These are phyloP conservation scores for Fragilaria crotonensis DNA, from an alignment of 108 stramenopile genomes.

Conservation along the genomic window DNA sequence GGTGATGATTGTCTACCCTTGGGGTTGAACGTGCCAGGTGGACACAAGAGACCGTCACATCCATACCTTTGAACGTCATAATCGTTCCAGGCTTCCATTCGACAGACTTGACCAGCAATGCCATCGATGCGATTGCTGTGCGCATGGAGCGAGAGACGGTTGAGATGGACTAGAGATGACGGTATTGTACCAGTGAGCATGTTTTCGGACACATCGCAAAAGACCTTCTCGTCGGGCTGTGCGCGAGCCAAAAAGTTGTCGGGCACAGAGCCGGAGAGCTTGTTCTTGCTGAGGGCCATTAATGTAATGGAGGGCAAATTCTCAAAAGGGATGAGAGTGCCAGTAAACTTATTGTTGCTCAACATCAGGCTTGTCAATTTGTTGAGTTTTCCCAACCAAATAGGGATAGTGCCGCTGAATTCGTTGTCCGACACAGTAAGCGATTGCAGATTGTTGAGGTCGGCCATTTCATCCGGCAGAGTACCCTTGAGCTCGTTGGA, in stretches of 20 bases:
- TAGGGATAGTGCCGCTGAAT: conserved; percentile 28
- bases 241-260: conserved; percentile 16
- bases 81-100: conserved; percentile 46
- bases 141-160: conserved; percentile 32
- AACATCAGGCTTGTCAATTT: conserved; percentile 28
- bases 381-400: conserved; percentile 10
- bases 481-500: not conserved
- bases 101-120: conserved; percentile 27
- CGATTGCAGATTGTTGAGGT: conserved; percentile 15
- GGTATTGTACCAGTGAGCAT: conserved; percentile 50
- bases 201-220: conserved; percentile 37
- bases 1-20: conserved; percentile 10
- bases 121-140: conserved; percentile 40
- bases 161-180: conserved; percentile 14
- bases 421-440: conserved; percentile 36
- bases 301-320: not conserved
- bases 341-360: conserved; percentile 25
- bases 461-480: not conserved
- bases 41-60: conserved; percentile 24
- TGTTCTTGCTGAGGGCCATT: conserved; percentile 2
- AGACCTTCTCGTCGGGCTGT: conserved; percentile 16
- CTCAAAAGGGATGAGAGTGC: conserved; percentile 4
- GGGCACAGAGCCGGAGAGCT: conserved; percentile 1
- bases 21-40: conserved; percentile 20
- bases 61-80: conserved; percentile 35